phyloP scores from a whole-genome alignment of 2,329 filamentous ascomycete species.

The Fusarium transvaalense region DNA sequence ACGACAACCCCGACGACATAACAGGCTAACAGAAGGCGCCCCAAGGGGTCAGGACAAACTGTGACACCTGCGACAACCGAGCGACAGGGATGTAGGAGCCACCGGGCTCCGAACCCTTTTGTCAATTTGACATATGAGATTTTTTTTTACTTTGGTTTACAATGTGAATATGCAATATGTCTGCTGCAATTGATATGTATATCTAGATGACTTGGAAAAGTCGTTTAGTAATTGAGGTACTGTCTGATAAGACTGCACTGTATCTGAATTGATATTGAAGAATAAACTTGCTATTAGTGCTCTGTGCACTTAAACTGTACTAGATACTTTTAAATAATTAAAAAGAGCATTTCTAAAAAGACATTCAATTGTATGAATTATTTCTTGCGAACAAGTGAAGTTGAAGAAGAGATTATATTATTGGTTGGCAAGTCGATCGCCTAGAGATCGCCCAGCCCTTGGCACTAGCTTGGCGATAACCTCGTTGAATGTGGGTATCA shows the following conservation, averaged over 20 bases:
- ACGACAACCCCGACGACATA: no score
- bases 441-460: slow-evolving; percentile 42
- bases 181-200: no score
- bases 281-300: neutral
- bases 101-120: slow-evolving; percentile 50
- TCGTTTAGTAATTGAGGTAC: neutral
- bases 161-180: no score
- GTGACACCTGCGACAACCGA: slow-evolving; percentile 19
- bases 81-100: slow-evolving; percentile 48
- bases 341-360: neutral
- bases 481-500: slow-evolving; percentile 24
- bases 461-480: slow-evolving; percentile 39
- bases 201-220: no score
- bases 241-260: neutral
- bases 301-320: accelerated
- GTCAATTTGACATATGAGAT: slow-evolving; percentile 1
- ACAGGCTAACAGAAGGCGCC: slow-evolving; percentile 35
- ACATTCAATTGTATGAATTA: no score
- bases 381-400: neutral
- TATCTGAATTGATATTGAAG: neutral
- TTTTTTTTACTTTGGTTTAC: neutral
- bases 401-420: slow-evolving; percentile 11
- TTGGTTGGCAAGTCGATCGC: slow-evolving; percentile 29
- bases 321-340: neutral
- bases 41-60: slow-evolving; percentile 49